A percentile compares a stretch with the other conserved stretches of the same genome.
Conservation (phyloP, 192 early-diverging fungal species). For the Piromyces finnis region DNA sequence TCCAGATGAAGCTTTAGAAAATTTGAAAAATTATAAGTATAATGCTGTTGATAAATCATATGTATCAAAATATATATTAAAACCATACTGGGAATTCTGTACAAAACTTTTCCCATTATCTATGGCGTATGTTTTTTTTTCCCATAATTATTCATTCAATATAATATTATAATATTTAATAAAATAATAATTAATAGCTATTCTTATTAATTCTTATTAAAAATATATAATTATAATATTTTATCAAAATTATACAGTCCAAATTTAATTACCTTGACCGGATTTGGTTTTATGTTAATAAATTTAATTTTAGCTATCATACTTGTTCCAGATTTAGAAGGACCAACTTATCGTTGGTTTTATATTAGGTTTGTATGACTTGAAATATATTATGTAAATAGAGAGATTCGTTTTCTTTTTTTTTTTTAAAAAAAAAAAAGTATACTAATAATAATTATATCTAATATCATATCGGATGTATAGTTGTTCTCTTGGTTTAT, state of each 20-base stretch:
- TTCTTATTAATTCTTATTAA: no score
- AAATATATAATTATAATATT: background rate
- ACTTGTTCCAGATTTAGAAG: background rate
- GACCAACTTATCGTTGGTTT: background rate
- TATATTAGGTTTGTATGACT: background rate
- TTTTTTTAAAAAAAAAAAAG: no score
- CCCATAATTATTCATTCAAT: no score
- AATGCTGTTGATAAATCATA: background rate
- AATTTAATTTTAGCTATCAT: background rate
- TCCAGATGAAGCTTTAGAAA: background rate
- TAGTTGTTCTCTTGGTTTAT: constrained; percentile 61
- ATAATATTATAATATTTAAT: no score
- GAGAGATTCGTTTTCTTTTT: no score
- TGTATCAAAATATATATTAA: background rate
- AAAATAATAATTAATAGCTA: no score
- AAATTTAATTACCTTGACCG: background rate
- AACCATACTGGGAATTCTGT: background rate
- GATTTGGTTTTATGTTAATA: background rate
- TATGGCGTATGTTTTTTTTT: background rate
- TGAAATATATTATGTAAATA: no score
- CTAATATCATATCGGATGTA: no score
- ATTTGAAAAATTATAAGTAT: background rate
- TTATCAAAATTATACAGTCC: background rate
- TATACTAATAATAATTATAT: no score
- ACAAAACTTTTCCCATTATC: background rate